Evolutionary conservation across 73 alveolate species (phyloP).

Genomic region (Symbiodinium pilosum): DNA sequence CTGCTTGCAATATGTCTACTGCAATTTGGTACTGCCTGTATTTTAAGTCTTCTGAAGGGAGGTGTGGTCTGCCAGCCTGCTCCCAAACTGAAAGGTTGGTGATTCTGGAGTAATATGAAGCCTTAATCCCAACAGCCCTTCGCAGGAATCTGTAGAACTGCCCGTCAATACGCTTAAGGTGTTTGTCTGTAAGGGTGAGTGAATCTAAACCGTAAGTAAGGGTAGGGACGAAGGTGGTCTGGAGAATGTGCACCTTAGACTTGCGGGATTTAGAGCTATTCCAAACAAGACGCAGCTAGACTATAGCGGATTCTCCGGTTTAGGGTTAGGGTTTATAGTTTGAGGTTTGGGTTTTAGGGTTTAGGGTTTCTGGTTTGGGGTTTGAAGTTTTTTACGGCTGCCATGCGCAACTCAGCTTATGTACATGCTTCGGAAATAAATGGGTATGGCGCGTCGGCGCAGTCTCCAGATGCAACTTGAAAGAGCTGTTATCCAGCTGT

Average conservation of each 20-base stretch:
- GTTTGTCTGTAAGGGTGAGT: not conserved
- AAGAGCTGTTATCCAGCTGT: no score
- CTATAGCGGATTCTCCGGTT: no score
- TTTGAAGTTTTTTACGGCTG: not conserved
- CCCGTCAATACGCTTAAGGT: not conserved
- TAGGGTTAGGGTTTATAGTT: not conserved
- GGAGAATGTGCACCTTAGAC: not conserved
- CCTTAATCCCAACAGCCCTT: not conserved
- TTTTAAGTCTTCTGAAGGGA: no score
- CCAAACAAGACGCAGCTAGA: no score
- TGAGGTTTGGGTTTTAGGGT: not conserved
- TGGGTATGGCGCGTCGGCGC: no score
- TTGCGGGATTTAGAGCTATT: not conserved
- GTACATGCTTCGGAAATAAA: no score
- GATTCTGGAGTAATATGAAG: not conserved
- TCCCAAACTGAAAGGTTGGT: not conserved
- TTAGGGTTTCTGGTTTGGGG: not conserved
- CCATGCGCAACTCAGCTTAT: no score
- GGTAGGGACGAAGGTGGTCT: not conserved
- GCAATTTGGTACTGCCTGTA: no score
- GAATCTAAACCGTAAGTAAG: not conserved
- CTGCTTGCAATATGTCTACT: no score
- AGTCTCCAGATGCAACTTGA: no score
- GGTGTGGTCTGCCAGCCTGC: not conserved
- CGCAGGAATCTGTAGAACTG: not conserved